Evolutionary conservation across 106 monocot species (phyloP).

Genomic region (Acorus gramineus): DNA sequence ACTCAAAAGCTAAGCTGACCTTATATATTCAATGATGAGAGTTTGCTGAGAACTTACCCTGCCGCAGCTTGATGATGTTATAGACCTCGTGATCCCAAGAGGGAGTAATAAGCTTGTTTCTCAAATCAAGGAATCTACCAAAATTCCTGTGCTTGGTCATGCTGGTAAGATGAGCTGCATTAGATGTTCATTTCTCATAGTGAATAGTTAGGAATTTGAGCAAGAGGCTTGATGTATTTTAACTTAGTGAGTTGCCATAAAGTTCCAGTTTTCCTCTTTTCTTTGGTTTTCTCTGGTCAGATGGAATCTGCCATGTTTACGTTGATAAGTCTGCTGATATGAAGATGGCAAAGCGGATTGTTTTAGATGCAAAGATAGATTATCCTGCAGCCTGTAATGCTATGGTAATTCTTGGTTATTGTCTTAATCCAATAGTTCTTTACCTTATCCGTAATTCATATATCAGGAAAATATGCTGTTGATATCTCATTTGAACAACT

Average conservation of each 20-base stretch:
- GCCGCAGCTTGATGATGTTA: conserved; percentile 97
- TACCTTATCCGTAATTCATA: not conserved
- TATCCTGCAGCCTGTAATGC: conserved; percentile 99
- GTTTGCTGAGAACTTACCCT: not conserved
- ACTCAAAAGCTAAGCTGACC: not conserved
- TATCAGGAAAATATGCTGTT: too few relatives aligned
- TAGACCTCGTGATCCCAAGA: conserved; percentile 97
- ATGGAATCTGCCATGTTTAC: conserved; percentile 97
- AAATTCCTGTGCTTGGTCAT: conserved; percentile 96
- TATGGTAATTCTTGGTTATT: conserved; percentile 46
- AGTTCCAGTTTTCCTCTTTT: not conserved
- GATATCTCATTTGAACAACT: too few relatives aligned
- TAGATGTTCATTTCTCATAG: too few relatives aligned
- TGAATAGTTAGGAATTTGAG: too few relatives aligned
- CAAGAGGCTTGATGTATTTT: not conserved
- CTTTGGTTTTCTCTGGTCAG: conserved; percentile 19
- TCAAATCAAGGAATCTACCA: conserved; percentile 83
- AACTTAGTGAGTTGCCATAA: not conserved
- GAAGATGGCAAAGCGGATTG: conserved; percentile 67
- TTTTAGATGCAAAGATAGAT: conserved; percentile 90
- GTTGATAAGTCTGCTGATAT: conserved; percentile 86
- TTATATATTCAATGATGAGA: not conserved
- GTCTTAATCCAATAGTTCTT: not conserved
- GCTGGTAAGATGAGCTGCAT: conserved; percentile 37
- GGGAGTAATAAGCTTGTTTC: conserved; percentile 89